These are phyloP conservation scores for Rutidosis leptorrhynchoides DNA, from an alignment of 129 eudicot genomes.

Conservation along the genomic window DNA sequence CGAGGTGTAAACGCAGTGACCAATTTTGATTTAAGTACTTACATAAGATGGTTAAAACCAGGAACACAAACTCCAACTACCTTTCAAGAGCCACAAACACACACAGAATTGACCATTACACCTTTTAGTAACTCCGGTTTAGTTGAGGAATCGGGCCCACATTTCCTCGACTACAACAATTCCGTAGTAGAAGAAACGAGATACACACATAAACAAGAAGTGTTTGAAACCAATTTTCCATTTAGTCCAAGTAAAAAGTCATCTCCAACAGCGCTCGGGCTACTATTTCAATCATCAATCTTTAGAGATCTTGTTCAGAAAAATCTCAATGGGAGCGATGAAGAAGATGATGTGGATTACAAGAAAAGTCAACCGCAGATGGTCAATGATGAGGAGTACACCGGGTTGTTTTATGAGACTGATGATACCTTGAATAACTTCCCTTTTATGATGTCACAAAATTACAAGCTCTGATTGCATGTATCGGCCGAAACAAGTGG, in stretches of 20 bases:
- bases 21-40: constrained; percentile 69
- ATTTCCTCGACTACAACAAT: constrained; percentile 24
- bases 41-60: constrained; percentile 76
- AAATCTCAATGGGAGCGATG: constrained; percentile 45
- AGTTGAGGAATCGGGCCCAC: constrained; percentile 27
- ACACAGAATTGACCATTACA: constrained; percentile 18
- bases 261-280: constrained; percentile 64
- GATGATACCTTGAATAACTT: constrained; percentile 25
- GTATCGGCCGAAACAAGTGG: constrained; percentile 23
- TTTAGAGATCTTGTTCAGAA: constrained; percentile 70
- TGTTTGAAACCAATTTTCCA: constrained; percentile 34
- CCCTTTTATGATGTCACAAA: constrained; percentile 37
- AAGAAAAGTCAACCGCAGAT: constrained; percentile 32
- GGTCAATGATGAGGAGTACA: constrained; percentile 42
- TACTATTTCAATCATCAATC: constrained; percentile 61
- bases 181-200: constrained; percentile 22
- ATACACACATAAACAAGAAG: constrained; percentile 37
- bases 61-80: constrained; percentile 37
- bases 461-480: constrained; percentile 26
- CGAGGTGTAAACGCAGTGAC: constrained; percentile 77
- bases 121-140: constrained; percentile 29
- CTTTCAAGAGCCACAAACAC: constrained; percentile 38
- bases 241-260: constrained; percentile 46
- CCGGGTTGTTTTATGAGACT: constrained; percentile 34
- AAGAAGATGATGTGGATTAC: constrained; percentile 35